Evolutionary conservation across 2,329 filamentous ascomycete species (phyloP).

Genomic region (Pseudogymnoascus sp.): DNA sequence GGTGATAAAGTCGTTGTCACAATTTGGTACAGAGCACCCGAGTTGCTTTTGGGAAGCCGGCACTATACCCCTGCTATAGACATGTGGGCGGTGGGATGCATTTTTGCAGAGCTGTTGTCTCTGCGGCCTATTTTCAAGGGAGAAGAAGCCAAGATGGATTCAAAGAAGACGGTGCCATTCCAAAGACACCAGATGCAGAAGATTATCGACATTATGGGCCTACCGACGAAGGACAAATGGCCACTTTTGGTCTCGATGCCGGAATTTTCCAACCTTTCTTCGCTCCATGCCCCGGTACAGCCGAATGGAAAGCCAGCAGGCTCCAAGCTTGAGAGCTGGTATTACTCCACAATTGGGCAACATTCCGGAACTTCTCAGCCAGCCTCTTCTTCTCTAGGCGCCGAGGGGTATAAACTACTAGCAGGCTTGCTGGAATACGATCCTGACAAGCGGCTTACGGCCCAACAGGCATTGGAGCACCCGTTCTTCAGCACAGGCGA

Average conservation of each 20-base stretch:
- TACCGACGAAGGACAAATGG: conserved; percentile 85
- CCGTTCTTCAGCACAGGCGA: conserved; percentile 71
- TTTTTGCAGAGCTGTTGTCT: conserved; percentile 88
- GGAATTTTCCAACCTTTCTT: conserved; percentile 65
- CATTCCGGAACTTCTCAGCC: conserved; percentile 32
- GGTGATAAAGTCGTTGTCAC: conserved; percentile 98
- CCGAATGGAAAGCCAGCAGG: conserved; percentile 26
- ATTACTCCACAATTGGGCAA: conserved; percentile 56
- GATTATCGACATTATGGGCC: conserved; percentile 91
- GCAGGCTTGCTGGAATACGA: conserved; percentile 85
- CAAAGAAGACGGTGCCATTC: conserved; percentile 94
- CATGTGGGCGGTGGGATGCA: conserved; percentile 95
- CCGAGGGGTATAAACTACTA: conserved; percentile 75
- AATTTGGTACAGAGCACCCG: conserved; percentile 96
- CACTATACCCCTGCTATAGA: conserved; percentile 97
- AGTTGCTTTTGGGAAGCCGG: conserved; percentile 81
- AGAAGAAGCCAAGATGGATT: conserved; percentile 98
- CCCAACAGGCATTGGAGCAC: conserved; percentile 79
- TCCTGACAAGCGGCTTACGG: conserved; percentile 77
- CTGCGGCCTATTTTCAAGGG: conserved; percentile 95
- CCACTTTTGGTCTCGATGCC: conserved; percentile 76
- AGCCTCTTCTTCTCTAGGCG: conserved; percentile 50
- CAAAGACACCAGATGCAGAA: conserved; percentile 99
- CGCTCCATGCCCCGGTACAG: conserved; percentile 42
- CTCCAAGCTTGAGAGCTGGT: conserved; percentile 64